Base-by-base conservation (phyloP, 345 rosid species). In the Rhizophora mangle region DNA sequence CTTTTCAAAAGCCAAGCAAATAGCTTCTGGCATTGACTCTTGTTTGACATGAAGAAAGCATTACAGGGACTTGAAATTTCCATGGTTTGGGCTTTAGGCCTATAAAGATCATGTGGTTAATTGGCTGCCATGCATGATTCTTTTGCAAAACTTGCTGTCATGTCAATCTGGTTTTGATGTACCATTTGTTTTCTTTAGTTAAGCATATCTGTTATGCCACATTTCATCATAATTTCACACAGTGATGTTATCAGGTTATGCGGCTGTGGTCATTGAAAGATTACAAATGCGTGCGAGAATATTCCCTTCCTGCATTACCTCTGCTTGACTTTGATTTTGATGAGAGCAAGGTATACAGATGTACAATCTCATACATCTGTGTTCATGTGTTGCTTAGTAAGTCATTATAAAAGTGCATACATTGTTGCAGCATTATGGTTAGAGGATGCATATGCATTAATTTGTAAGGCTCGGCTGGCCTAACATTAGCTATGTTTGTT, bases 291-390 rank as follows among this genome's bases (percentile, higher is more conserved):
- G 60, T 85, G 62, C 93, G 83, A 79, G 95, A 91, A 68, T 91
- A 91, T 80, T 60, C 91, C 22, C 55, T 89, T 53, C 88, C 95
- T 81, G 74, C 78, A 64, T 68, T 54, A 32, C 77, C 90, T 39
- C 78, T 94, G 75, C 69, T 88, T 69, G 97, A 94, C 80, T 91
- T 89, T 60, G 98, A 87, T 82, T 94, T 94, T 69, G 98, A 94
- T 73, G 96, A 94, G 84, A 91, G 85, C 86, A 94, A 94, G 98
- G 98, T 94, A 85, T 54, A 2, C 53, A 21, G 29, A 31, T 27
- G 54, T 13, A 13, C 49, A 43, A 43, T 43, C 18, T 43, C 49
- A 13, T 43, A 43, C 13, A 43, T 43, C 49, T 43, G 18, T 43
- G 13, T 43, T 13, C 49, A 43, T 5, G 0, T 24, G 6, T 56